Conservation (phyloP, 768 basidiomycete genomes). For the Hericium erinaceus region DNA sequence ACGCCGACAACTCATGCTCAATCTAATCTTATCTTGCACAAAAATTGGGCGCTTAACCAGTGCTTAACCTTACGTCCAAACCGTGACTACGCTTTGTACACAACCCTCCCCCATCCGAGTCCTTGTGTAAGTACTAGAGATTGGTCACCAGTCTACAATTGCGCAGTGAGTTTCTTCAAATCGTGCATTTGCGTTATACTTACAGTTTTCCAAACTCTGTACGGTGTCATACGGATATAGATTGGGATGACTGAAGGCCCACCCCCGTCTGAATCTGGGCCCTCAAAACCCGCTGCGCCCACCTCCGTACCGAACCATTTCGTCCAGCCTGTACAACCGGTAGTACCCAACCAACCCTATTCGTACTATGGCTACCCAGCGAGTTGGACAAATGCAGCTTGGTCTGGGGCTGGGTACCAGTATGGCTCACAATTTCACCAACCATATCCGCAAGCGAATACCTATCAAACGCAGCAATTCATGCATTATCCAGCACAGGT, state of each 20-base stretch:
- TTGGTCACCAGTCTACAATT: no score
- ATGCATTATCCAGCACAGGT: constrained; percentile 6
- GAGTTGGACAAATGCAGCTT: constrained; percentile 14
- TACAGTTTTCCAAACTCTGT: not conserved
- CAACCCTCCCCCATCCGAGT: no score
- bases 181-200: no score
- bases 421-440: constrained; percentile 13
- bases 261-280: constrained; percentile 7
- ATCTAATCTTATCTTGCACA: not conserved
- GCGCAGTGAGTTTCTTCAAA: no score
- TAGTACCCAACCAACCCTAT: constrained; percentile 6
- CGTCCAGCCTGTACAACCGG: not conserved
- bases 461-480: constrained; percentile 6
- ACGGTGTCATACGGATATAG: constrained; percentile 1
- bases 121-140: no score
- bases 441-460: not conserved
- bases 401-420: constrained; percentile 11
- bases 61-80: no score
- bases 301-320: no score
- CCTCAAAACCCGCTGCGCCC: not conserved
- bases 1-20: not conserved
- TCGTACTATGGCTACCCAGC: constrained; percentile 18
- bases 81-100: no score
- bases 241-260: constrained; percentile 7
- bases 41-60: no score